Conservation (phyloP, 345 rosid genomes). For the Eucalyptus paniculata region DNA sequence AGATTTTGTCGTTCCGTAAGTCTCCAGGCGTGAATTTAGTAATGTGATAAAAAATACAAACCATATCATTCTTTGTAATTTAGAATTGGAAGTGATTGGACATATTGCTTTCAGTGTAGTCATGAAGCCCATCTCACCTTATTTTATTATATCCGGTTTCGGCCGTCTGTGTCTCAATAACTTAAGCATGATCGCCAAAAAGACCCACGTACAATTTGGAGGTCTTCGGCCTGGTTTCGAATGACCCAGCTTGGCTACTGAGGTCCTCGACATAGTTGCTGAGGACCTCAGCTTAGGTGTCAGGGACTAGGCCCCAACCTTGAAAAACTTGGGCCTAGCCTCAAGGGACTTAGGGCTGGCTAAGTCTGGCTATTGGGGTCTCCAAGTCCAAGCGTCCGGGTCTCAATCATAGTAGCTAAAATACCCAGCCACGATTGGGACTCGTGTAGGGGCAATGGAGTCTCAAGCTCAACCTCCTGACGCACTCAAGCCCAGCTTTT, state of each 20-base stretch:
- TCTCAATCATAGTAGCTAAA: not conserved
- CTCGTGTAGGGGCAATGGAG: not conserved
- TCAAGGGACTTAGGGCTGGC: no score
- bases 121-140: not conserved
- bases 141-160: not conserved
- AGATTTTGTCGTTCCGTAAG: not conserved
- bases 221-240: accelerated
- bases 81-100: not conserved
- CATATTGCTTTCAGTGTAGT: not conserved
- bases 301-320: not conserved
- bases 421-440: not conserved
- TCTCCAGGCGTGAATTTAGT: not conserved
- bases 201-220: not conserved
- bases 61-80: not conserved
- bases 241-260: accelerated
- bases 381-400: not conserved
- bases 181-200: accelerated
- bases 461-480: accelerated
- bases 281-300: not conserved
- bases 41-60: not conserved
- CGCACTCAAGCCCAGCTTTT: accelerated
- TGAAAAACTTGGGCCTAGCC: accelerated
- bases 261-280: not conserved
- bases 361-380: not conserved
- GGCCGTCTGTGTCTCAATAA: accelerated